phyloP scores from a whole-genome alignment of 345 rosid genomes.

The Diplotaxis tenuifolia region DNA sequence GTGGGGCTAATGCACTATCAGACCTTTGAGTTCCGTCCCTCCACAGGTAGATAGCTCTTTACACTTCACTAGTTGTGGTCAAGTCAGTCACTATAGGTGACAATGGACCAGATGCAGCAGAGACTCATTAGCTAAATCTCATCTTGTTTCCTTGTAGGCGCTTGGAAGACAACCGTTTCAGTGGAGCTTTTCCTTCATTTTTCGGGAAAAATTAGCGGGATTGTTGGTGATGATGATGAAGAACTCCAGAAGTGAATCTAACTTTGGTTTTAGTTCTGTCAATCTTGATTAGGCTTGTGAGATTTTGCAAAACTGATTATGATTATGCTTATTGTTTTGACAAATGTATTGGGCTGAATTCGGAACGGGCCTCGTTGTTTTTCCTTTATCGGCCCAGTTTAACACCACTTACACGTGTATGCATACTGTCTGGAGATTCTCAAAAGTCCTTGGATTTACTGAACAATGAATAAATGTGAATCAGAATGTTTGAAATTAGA shows the following conservation, averaged over 20 bases:
- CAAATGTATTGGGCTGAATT: background rate
- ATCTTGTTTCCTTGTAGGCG: too few species aligned
- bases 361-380: background rate
- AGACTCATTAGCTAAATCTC: too few species aligned
- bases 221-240: slow-evolving; percentile 34
- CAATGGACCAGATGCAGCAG: too few species aligned
- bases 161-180: too few species aligned
- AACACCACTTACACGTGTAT: background rate
- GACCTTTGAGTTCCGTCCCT: too few species aligned
- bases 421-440: background rate
- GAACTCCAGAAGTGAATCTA: slow-evolving; percentile 20
- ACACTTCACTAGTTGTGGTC: too few species aligned
- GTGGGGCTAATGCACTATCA: too few species aligned
- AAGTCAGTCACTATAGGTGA: too few species aligned
- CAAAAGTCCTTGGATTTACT: background rate
- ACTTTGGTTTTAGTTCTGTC: slow-evolving; percentile 13
- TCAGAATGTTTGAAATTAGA: slow-evolving; percentile 30
- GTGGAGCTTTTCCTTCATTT: too few species aligned
- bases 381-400: background rate
- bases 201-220: too few species aligned
- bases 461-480: slow-evolving; percentile 21
- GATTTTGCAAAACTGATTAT: slow-evolving; percentile 13
- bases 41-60: too few species aligned
- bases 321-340: slow-evolving; percentile 9
- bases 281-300: slow-evolving; percentile 21